A percentile compares a stretch with the other conserved stretches of the same genome.
These are phyloP conservation scores for Myxozyma vanderwaltii DNA, from an alignment of 805 yeast species.

Conservation along the genomic window DNA sequence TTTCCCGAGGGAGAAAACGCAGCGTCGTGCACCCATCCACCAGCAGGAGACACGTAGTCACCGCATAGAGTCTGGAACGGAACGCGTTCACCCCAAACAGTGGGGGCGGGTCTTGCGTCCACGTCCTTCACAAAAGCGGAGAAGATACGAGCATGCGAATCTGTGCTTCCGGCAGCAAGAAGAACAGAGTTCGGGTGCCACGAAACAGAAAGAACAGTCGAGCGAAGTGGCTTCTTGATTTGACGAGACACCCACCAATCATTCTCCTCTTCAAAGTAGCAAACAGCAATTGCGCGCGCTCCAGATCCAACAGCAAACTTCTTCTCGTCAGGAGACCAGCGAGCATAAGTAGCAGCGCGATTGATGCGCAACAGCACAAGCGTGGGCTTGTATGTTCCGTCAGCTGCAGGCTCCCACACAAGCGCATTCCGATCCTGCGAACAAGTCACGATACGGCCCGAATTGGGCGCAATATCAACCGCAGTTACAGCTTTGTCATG, in stretches of 20 bases:
- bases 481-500: slow-evolving; percentile 96
- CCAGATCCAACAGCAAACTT: slow-evolving; percentile 98
- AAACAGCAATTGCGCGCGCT: slow-evolving; percentile 89
- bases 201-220: slow-evolving; percentile 76
- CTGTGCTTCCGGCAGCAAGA: slow-evolving; percentile 88
- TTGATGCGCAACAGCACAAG: slow-evolving; percentile 88
- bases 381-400: slow-evolving; percentile 76
- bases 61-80: slow-evolving; percentile 93
- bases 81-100: slow-evolving; percentile 91
- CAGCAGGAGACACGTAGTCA: slow-evolving; percentile 67
- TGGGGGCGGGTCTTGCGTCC: slow-evolving; percentile 76
- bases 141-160: slow-evolving; percentile 87
- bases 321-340: slow-evolving; percentile 93
- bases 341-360: slow-evolving; percentile 91
- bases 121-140: slow-evolving; percentile 86
- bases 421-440: slow-evolving; percentile 97
- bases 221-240: slow-evolving; percentile 89
- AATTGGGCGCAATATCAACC: slow-evolving; percentile 76
- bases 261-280: slow-evolving; percentile 93
- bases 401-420: slow-evolving; percentile 82
- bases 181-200: slow-evolving; percentile 95
- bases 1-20: slow-evolving; percentile 80
- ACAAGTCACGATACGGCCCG: slow-evolving; percentile 91
- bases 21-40: slow-evolving; percentile 92
- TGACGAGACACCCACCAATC: slow-evolving; percentile 99